These are phyloP conservation scores for Suhomyces anneliseae DNA, from an alignment of 1,139 yeast genomes.

Conservation along the genomic window DNA sequence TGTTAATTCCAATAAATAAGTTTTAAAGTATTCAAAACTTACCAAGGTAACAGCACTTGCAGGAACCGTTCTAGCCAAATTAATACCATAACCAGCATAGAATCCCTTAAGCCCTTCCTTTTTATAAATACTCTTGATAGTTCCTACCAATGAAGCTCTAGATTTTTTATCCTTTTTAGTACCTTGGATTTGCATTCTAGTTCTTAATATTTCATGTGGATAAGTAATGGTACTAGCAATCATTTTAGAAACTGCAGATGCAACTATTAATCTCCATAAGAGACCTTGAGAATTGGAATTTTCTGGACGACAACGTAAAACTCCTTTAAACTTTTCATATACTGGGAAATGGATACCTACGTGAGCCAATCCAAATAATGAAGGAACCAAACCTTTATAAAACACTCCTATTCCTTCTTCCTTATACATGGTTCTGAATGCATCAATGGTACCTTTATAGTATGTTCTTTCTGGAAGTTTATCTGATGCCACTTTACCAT, in stretches of 20 bases:
- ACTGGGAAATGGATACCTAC: slow-evolving; percentile 97
- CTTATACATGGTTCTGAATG: slow-evolving; percentile 72
- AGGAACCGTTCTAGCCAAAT: slow-evolving; percentile 88
- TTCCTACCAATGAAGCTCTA: slow-evolving; percentile 22
- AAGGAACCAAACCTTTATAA: slow-evolving; percentile 88
- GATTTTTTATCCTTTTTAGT: slow-evolving; percentile 11
- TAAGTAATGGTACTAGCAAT: slow-evolving; percentile 87
- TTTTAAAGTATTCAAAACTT: slow-evolving; percentile 85
- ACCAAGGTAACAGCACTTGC: slow-evolving; percentile 92
- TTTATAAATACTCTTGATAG: slow-evolving; percentile 48
- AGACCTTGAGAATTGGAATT: slow-evolving; percentile 23
- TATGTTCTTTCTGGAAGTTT: slow-evolving; percentile 26
- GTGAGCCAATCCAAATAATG: slow-evolving; percentile 84
- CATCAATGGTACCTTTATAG: slow-evolving; percentile 81
- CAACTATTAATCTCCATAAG: slow-evolving; percentile 53
- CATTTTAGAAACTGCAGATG: slow-evolving; percentile 84
- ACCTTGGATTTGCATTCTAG: slow-evolving; percentile 74
- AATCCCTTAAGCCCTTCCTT: slow-evolving; percentile 82
- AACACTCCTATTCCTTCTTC: slow-evolving; percentile 84
- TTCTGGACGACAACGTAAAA: slow-evolving; percentile 35
- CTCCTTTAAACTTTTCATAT: slow-evolving; percentile 74
- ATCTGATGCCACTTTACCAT: slow-evolving; percentile 15
- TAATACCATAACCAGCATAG: slow-evolving; percentile 86
- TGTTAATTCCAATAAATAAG: slow-evolving; percentile 48
- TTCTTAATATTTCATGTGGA: slow-evolving; percentile 94